phyloP scores from a whole-genome alignment of 2,329 filamentous ascomycete genomes.

The Aspergillus hortae region DNA sequence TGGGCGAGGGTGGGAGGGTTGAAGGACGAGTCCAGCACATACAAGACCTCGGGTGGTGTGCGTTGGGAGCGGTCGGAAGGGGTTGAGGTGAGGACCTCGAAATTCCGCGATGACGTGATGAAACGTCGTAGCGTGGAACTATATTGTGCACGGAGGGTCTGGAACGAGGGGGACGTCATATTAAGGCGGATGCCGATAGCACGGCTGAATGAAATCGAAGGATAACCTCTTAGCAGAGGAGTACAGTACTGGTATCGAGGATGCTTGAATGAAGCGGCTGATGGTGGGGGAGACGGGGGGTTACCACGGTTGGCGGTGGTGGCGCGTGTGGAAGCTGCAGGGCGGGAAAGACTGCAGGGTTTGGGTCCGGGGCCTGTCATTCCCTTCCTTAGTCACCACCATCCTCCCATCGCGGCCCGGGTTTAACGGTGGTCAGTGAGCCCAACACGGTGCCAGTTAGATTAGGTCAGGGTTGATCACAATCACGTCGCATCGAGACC shows the following conservation, averaged over 20 bases:
- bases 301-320: background rate
- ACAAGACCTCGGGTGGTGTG: slow-evolving; percentile 41
- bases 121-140: slow-evolving; percentile 42
- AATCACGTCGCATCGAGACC: background rate
- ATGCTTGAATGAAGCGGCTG: background rate
- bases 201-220: background rate
- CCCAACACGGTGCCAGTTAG: background rate
- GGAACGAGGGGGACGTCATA: slow-evolving; percentile 18
- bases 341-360: background rate
- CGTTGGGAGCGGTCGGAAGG: slow-evolving; percentile 12
- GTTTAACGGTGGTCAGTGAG: slow-evolving; percentile 1
- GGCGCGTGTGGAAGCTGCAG: no score
- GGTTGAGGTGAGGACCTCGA: slow-evolving; percentile 31
- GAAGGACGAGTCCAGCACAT: slow-evolving; percentile 64
- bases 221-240: background rate
- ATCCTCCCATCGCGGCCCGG: background rate
- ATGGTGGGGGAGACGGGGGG: background rate
- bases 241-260: background rate
- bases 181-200: background rate
- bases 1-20: slow-evolving; percentile 63
- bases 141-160: slow-evolving; percentile 36
- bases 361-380: no score
- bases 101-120: slow-evolving; percentile 33
- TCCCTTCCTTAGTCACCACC: background rate
- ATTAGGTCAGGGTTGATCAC: background rate